Percentiles rank a stretch among this genome's conserved stretches.
phyloP scores from a whole-genome alignment of 371 early-diverging fungal species.

The Mortierella sp. region DNA sequence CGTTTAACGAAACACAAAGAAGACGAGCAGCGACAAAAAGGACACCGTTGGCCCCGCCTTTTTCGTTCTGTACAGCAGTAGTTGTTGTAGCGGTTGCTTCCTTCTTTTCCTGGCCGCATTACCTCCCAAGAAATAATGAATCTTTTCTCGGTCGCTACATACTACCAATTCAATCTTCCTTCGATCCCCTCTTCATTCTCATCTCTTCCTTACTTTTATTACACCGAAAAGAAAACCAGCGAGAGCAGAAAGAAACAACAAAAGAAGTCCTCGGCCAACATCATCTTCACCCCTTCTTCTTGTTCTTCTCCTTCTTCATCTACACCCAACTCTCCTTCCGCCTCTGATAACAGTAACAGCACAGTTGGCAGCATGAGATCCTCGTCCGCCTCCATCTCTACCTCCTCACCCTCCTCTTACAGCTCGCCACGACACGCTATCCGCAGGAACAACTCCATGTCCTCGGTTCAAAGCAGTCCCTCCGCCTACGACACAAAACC shows the following conservation, averaged over 20 bases:
- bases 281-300: neutral
- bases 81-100: neutral
- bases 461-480: conserved; percentile 24
- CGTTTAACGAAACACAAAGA: neutral
- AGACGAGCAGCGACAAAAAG: neutral
- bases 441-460: conserved; percentile 36
- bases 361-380: neutral
- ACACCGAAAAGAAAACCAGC: conserved; percentile 5
- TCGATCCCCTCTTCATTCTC: conserved; percentile 21
- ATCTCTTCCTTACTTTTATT: conserved; percentile 3
- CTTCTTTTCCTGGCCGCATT: neutral
- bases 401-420: conserved; percentile 22
- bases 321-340: neutral
- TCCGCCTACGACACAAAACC: conserved; percentile 1
- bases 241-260: neutral
- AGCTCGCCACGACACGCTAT: conserved; percentile 16
- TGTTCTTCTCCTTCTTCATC: neutral
- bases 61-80: neutral
- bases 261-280: neutral
- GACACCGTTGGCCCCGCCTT: neutral
- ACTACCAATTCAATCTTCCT: conserved; percentile 12
- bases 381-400: conserved; percentile 1
- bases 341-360: neutral
- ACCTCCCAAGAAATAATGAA: conserved; percentile 33
- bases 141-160: conserved; percentile 27